Base-by-base conservation (phyloP, 2,329 filamentous ascomycete species). In the Penicillium sp. region DNA sequence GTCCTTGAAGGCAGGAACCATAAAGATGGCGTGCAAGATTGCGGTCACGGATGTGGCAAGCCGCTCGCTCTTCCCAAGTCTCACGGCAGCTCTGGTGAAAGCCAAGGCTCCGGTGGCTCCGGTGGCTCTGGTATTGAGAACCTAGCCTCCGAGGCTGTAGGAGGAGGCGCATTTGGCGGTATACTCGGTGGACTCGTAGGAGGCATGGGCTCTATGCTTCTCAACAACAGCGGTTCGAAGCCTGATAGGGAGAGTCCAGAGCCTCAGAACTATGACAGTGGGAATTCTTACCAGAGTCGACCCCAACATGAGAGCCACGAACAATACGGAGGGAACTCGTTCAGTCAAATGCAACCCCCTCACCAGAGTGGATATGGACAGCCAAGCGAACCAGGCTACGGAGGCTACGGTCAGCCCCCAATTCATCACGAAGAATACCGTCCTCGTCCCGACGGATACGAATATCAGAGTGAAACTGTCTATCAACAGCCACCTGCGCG, bases 21-120 rank as follows among this genome's bases (percentile, higher is more conserved):
- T 78, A 93, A 91, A 75, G 87, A 91, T 67, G 91, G 90, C 29
- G 88, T 93, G 12, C 78, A 91, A 17, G 92, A 97, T 74, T 87
- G 84, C 52, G 93, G 93, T 6, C 91, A 96, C 71, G 91, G 91
- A 51, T 96, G 91, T 70, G 87, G 90, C 59, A 92, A 92, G 75
- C 86, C 86, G 17, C 80, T 96, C 12, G 84, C 87, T 62, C 89
- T 95, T 84, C 86, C 87, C 62, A 92, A 89, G 53, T 68, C 63
- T 57, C 72, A 61, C 52, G 59, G 67, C 46, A 64, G 57, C n/a
- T 67, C 62, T 8, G 62, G 62, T 25, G 59, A 59, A 50, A 62
- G 58, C 37, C 50, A 62, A n/a, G 56, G 60, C 19, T 56, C 65
- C 17, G 57, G 62, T 53, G 45, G 66, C 55, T 57, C 61, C 62